Base-by-base conservation (phyloP, 2,329 filamentous ascomycete species). In the Dactylella cylindrospora region DNA sequence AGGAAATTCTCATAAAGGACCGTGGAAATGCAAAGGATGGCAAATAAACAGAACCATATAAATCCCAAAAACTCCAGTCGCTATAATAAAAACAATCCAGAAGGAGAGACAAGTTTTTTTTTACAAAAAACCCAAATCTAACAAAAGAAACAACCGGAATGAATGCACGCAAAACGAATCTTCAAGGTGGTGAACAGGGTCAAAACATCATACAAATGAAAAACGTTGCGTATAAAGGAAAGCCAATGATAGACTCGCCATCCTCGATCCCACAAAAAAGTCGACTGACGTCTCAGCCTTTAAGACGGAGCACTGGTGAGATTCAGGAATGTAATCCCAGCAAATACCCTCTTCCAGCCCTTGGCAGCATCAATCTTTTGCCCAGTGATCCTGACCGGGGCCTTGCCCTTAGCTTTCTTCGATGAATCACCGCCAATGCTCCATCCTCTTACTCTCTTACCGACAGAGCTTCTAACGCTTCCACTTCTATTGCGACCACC, bases 401-500 rank as follows among this genome's bases (percentile, higher is more conserved):
- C 39, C 41, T 53, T 61, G 17, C 57, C 57, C 32, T 62, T 62
- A 5, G 33, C 49, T 26, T 50, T 62, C 7, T 40, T 36, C 15
- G 13, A 10, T 13, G 45, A 49, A 38, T 49, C 44, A 2, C 43
- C 44, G 5, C 44, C 44, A 15, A 62, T 31, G 33, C 49, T 54
- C 57, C 57, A 62, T 26, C 57, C 57, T 43, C 57, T 25, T 5
- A 62, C 57, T 8, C 57, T 41, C 57, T 62, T 62, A 2, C 57
- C 57, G n/a, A n/a, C n/a, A 8, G 57, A 39, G 43, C 54, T 49
- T 26, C 57, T 26, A 3, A 62, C 43, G 22, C 57, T 62, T 25
- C 57, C 54, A 44, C 49, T 54, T 10, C 57, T 28, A 22, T 62
- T 62, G 5, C 57, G 31, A 7, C 49, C 57, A 20, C 35, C 40